Percentiles rank a stretch among this genome's conserved stretches.
Evolutionary conservation across 495 filamentous ascomycete genomes (phyloP).

Genomic region (Lepidopterella palustris): DNA sequence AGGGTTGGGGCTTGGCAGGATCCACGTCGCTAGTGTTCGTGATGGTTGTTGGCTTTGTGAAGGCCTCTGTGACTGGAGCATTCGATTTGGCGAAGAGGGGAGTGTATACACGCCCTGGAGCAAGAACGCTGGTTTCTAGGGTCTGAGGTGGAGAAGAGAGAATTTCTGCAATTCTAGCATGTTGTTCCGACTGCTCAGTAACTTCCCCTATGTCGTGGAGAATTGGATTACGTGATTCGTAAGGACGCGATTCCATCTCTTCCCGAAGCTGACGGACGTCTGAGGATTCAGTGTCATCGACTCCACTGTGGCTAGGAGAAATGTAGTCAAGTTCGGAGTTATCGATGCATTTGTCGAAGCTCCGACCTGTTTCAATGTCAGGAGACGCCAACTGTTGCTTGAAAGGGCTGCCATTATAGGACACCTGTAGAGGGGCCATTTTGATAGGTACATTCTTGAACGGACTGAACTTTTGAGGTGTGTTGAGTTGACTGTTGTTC

Average conservation of each 20-base stretch:
- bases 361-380: background rate
- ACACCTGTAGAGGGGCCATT: background rate
- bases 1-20: background rate
- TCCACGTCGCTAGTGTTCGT: background rate
- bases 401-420: background rate
- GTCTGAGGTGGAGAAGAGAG: constrained; percentile 11
- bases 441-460: background rate
- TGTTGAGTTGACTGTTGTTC: constrained; percentile 7
- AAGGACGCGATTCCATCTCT: constrained; percentile 18
- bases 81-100: constrained; percentile 11
- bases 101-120: constrained; percentile 10
- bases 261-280: constrained; percentile 20
- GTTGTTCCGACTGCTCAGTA: constrained; percentile 13
- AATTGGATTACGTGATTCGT: constrained; percentile 14
- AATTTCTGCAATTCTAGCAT: background rate
- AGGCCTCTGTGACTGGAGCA: too few relatives aligned
- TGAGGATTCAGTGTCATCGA: background rate
- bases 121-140: constrained; percentile 13
- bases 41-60: too few relatives aligned
- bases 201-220: constrained; percentile 19
- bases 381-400: background rate
- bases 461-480: background rate
- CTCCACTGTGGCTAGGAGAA: background rate
- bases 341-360: background rate
- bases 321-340: background rate